Base-by-base conservation (phyloP, 352 stramenopile species). In the Phytophthora vignae region DNA sequence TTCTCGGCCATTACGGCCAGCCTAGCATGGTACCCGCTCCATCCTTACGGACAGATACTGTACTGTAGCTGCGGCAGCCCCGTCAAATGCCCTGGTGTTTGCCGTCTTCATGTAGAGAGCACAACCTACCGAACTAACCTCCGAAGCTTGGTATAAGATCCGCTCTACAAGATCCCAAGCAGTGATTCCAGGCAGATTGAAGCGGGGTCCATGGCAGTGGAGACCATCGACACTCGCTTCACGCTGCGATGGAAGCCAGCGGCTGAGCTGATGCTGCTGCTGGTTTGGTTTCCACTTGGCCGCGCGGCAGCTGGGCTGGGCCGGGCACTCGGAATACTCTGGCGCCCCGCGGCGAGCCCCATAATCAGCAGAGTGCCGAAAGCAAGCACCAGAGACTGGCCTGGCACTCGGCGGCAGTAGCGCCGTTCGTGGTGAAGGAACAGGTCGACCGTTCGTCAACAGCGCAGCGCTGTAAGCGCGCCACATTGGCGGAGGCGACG, bases 241-340 rank as follows among this genome's bases (percentile, higher is more conserved):
- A 48, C 40, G 12, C 15, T 21, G 2, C 22, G 2, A 2, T 25
- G 22, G 22, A 25, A 25, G 22, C 17, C 11, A 48, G 40, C 14
- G 7, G 40, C 2, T 7, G 40, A 48, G 40, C 40, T 48, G 40
- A 19, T 48, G 40, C 15, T 15, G 3, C 25, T n/a, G n/a, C 11
- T 14, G 33, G 33, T 14, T 40, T 14, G 33, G 8, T 48, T 48
- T 48, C 40, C 15, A 2, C n/a, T 53, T 27, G 46, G 19, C n/a
- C 46, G 17, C 7, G 46, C 46, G 19, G 33, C 64, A 57, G 25
- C 49, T 67, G 64, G 64, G 25, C 56, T 66, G 64, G 64, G 38
- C 52, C 50, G 36, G 42, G 46, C 67, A 68, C 29, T 21, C 29
- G 59, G 56, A 70, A 74, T 69, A 74, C 67, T 65, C 60, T 55